Evolutionary conservation across 177 flowering plant species (phyloP).

Genomic region (Vitis hybrid): DNA sequence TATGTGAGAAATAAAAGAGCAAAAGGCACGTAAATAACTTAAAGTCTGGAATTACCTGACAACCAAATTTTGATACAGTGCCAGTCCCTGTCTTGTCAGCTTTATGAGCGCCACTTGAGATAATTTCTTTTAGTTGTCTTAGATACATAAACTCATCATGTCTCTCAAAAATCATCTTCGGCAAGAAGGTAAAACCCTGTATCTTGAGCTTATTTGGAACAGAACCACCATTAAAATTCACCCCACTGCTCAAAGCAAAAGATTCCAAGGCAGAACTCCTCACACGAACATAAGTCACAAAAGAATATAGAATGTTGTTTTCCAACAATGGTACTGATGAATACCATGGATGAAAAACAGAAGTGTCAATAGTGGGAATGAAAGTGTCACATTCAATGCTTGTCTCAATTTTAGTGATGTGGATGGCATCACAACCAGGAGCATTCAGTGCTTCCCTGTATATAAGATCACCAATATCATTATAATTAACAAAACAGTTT

Average conservation of each 20-base stretch:
- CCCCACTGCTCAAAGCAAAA: slow-evolving; percentile 17
- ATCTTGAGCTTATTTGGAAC: slow-evolving; percentile 33
- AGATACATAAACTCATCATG: slow-evolving; percentile 66
- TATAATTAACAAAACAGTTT: background rate
- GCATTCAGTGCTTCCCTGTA: slow-evolving; percentile 74
- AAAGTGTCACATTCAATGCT: slow-evolving; percentile 72
- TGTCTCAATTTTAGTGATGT: slow-evolving; percentile 68
- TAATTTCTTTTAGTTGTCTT: slow-evolving; percentile 52
- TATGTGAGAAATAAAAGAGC: background rate
- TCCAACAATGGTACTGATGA: slow-evolving; percentile 61
- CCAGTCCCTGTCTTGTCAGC: slow-evolving; percentile 73
- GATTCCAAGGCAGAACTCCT: slow-evolving; percentile 27
- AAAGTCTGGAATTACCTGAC: slow-evolving; percentile 46
- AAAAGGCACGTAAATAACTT: background rate
- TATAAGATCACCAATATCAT: background rate
- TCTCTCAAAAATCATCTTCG: slow-evolving; percentile 59
- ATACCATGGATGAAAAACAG: slow-evolving; percentile 63
- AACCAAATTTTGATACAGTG: slow-evolving; percentile 64
- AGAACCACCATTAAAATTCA: slow-evolving; percentile 13
- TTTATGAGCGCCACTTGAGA: slow-evolving; percentile 49
- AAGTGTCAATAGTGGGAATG: slow-evolving; percentile 57
- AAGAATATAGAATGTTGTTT: slow-evolving; percentile 49
- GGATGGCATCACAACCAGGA: slow-evolving; percentile 70
- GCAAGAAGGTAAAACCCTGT: slow-evolving; percentile 51
- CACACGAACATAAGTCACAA: slow-evolving; percentile 67